Conservation (phyloP, 306 rosid species). For the Medicago ruthenica region DNA sequence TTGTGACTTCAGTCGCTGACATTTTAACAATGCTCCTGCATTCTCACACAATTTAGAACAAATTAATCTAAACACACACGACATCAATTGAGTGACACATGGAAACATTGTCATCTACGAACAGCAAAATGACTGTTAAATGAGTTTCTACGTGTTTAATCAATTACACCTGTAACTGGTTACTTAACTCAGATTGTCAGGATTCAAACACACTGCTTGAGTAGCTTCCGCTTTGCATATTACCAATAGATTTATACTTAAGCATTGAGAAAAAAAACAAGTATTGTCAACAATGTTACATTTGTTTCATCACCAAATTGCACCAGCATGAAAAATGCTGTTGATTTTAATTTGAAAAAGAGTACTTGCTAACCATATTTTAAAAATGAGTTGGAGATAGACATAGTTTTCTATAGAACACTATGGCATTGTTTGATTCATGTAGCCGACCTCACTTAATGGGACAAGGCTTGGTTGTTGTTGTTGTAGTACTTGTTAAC, state of each 20-base stretch:
- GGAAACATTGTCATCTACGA: slow-evolving; percentile 11
- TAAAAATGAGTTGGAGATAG: too few species aligned
- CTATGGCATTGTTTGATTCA: too few species aligned
- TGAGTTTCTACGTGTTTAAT: not conserved
- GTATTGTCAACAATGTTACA: not conserved
- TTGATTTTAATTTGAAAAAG: too few species aligned
- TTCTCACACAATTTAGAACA: slow-evolving; percentile 31
- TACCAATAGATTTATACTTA: slow-evolving; percentile 24
- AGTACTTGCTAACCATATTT: too few species aligned
- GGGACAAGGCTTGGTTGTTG: too few species aligned
- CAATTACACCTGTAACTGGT: not conserved
- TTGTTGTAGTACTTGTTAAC: too few species aligned
- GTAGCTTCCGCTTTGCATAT: not conserved
- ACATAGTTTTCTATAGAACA: too few species aligned
- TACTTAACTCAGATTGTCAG: slow-evolving; percentile 16
- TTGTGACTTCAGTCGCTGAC: slow-evolving; percentile 55
- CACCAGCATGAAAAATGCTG: too few species aligned
- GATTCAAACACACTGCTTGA: slow-evolving; percentile 3
- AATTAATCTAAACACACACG: slow-evolving; percentile 12
- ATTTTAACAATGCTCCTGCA: slow-evolving; percentile 59
- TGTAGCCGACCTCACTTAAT: too few species aligned
- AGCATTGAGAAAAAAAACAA: not conserved
- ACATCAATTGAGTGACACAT: not conserved
- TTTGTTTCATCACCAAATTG: not conserved
- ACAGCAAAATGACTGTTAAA: slow-evolving; percentile 3